Evolutionary conservation across 1,139 yeast genomes (phyloP).

Genomic region (Waltiozyma sp.): DNA sequence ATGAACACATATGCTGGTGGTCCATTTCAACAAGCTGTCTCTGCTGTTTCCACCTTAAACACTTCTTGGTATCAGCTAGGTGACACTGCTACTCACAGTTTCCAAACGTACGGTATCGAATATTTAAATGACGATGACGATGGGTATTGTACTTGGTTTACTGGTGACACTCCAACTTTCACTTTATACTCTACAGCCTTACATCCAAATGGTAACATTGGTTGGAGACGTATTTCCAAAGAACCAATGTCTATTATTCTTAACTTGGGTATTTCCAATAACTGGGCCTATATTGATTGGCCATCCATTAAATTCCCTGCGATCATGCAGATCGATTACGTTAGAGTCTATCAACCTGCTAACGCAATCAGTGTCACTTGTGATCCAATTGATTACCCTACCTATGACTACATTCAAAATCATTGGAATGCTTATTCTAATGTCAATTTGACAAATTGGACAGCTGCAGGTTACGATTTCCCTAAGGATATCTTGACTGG

Average conservation of each 20-base stretch:
- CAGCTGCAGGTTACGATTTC: constrained; percentile 22
- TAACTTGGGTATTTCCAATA: constrained; percentile 49
- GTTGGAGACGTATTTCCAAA: constrained; percentile 47
- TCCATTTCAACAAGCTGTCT: constrained; percentile 50
- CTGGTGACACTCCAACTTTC: constrained; percentile 43
- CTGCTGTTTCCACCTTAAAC: constrained; percentile 41
- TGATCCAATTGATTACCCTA: constrained; percentile 46
- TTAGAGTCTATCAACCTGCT: constrained; percentile 50
- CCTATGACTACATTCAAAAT: constrained; percentile 38
- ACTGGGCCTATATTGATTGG: constrained; percentile 58
- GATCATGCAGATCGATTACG: constrained; percentile 39
- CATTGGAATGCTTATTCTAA: constrained; percentile 39
- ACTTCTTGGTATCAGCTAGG: constrained; percentile 48
- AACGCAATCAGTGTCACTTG: constrained; percentile 34
- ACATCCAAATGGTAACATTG: constrained; percentile 51
- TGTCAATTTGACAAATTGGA: constrained; percentile 35
- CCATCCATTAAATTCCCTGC: constrained; percentile 40
- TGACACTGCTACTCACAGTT: constrained; percentile 17
- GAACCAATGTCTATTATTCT: constrained; percentile 54
- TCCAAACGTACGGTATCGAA: constrained; percentile 46
- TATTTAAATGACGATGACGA: constrained; percentile 33
- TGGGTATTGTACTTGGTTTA: constrained; percentile 46
- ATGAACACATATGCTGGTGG: constrained; percentile 13
- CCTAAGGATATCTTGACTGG: constrained; percentile 23
- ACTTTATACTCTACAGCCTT: constrained; percentile 38